phyloP scores from a whole-genome alignment of 208 protist species.

The Trypanosoma scelopori region DNA sequence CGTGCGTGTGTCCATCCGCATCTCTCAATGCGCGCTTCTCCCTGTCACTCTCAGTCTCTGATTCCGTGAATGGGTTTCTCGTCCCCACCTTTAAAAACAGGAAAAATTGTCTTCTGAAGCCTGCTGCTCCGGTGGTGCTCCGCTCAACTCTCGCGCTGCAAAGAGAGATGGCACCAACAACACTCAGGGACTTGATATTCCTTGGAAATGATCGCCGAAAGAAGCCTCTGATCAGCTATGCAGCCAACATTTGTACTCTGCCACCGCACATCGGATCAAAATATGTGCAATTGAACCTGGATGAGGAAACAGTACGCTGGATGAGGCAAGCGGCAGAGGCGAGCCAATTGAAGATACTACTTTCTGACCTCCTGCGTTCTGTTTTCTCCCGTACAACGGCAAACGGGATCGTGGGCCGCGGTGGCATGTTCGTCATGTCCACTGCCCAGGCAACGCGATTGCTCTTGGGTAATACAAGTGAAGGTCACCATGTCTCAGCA shows the following conservation, averaged over 20 bases:
- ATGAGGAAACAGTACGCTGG: conserved; percentile 60
- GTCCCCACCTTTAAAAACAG: no score
- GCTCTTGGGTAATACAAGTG: conserved; percentile 9
- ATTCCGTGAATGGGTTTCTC: not conserved
- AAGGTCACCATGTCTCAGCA: not conserved
- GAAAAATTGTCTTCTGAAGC: not conserved
- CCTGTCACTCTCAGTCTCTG: conserved; percentile 1
- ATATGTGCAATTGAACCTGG: conserved; percentile 45
- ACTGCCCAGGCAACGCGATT: conserved; percentile 48
- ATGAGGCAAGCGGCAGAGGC: conserved; percentile 37
- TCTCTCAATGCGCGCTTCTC: no score
- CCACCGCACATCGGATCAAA: conserved; percentile 31
- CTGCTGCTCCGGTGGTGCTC: not conserved
- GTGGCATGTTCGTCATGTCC: conserved; percentile 82
- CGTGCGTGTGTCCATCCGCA: no score
- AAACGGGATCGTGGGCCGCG: conserved; percentile 63
- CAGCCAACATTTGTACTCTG: conserved; percentile 35
- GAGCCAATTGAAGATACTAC: conserved; percentile 38
- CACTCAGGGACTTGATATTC: conserved; percentile 29
- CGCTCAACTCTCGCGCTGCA: not conserved
- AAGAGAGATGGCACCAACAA: not conserved
- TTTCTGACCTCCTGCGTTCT: conserved; percentile 40
- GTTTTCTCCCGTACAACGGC: conserved; percentile 77
- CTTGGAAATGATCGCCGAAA: conserved; percentile 39
- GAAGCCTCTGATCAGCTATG: conserved; percentile 54